Evolutionary conservation across 2,329 filamentous ascomycete species (phyloP).

Genomic region (Alternaria sp.): DNA sequence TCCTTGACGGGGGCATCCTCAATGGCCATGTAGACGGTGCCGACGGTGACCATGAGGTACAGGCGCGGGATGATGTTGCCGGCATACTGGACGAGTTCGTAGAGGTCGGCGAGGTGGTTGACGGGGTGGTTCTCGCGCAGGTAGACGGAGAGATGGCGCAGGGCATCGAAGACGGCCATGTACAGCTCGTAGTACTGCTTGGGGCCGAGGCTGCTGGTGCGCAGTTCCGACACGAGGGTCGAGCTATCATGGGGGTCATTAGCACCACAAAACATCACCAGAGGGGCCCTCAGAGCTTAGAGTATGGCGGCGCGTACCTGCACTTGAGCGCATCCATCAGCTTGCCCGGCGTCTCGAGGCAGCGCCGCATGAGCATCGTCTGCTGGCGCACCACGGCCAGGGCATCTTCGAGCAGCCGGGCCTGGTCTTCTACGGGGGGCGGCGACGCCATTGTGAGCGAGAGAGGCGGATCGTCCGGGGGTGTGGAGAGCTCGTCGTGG

Average conservation of each 20-base stretch:
- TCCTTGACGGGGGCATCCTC: conserved; percentile 98
- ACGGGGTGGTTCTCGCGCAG: conserved; percentile 96
- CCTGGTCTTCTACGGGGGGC: conserved; percentile 64
- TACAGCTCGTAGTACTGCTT: conserved; percentile 99
- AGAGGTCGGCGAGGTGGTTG: conserved; percentile 96
- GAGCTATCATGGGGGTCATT: conserved; percentile 65
- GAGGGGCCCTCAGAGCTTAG: background rate
- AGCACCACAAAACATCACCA: background rate
- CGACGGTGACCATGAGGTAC: conserved; percentile 99
- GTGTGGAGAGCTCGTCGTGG: conserved; percentile 35
- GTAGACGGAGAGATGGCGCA: conserved; percentile 95
- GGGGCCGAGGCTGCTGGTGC: conserved; percentile 94
- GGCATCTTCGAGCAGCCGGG: conserved; percentile 95
- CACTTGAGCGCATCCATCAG: conserved; percentile 99
- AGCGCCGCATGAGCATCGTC: conserved; percentile 96
- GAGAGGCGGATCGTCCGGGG: conserved; percentile 31
- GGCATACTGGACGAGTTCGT: conserved; percentile 97
- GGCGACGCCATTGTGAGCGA: conserved; percentile 52
- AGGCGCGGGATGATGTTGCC: conserved; percentile 96
- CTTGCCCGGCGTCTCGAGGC: conserved; percentile 94
- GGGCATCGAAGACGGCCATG: conserved; percentile 97
- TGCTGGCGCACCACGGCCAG: conserved; percentile 96
- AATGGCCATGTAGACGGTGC: conserved; percentile 98
- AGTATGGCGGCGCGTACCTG: conserved; percentile 67
- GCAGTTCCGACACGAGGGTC: conserved; percentile 96